Evolutionary conservation across 768 basidiomycete genomes (phyloP), one percentile per base, ranked within the genome.

Genomic region (Kwoniella mangroviensis): DNA sequence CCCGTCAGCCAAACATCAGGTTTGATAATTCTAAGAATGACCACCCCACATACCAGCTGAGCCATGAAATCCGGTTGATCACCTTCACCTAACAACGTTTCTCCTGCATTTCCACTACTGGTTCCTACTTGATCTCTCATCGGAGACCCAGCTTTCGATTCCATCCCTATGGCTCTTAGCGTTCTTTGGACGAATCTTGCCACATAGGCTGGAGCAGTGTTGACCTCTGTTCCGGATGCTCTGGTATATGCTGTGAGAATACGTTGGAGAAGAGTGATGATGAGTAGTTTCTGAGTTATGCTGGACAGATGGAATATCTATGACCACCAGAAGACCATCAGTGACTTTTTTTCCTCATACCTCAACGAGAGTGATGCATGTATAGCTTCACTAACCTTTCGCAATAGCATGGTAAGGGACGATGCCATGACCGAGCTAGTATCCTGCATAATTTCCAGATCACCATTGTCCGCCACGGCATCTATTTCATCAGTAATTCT

Each of bases 361-460:
- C 34, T 34, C 5, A 6, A 34, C 34, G 34, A 34, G 4, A 34
- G 34, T 19, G 55, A 11, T 11, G 15, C 45, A 40, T 40, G 22
- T 28, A 21, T 6, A 57, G 41, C 15, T 41, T 12, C 3, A 26
- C 65, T 40, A 34, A 71, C 75, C 67, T 73, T 76, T 7, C 68
- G 52, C n/a, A 76, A 56, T 15, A 76, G 63, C 4, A 76, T 67
- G 3, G 53, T 67, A 12, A 76, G 42, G 1, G 69, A 58, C 7
- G 75, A 76, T 17, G 75, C 73, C 75, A 76, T 76, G 42, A 72
- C 71, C 4, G 64, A 67, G 22, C 61, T 72, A 9, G 75, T 73
- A 52, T 76, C 75, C 41, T 76, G 75, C 75, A 76, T 71, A 60
- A 76, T 69, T 24, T 49, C 68, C 34, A 76, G 49, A 34, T 54